Percentiles rank a stretch among this genome's conserved stretches.
phyloP scores from a whole-genome alignment of 192 early-diverging fungal species.

The Coemansia sp. region DNA sequence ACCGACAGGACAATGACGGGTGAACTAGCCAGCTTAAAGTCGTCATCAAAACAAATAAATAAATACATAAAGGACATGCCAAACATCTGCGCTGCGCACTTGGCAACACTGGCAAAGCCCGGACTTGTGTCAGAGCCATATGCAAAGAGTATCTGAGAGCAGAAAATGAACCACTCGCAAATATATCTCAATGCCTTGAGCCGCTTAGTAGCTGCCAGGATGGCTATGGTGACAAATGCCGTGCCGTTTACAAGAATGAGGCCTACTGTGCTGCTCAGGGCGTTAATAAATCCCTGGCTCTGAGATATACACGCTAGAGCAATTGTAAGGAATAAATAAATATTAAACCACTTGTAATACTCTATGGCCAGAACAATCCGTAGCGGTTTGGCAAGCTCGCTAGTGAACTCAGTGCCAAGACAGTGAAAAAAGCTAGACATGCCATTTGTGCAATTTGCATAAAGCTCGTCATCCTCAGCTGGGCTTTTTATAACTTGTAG shows the following conservation, averaged over 20 bases:
- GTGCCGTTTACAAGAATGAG: background rate
- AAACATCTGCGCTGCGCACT: constrained; percentile 1
- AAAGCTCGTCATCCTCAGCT: background rate
- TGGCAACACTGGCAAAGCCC: background rate
- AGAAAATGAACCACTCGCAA: background rate
- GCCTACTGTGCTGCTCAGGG: background rate
- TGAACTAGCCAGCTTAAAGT: background rate
- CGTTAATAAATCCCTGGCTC: background rate
- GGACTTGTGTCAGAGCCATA: background rate
- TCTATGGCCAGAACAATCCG: background rate
- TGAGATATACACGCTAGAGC: background rate
- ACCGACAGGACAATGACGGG: background rate
- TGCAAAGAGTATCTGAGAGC: background rate
- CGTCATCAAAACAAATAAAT: background rate
- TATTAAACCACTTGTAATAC: background rate
- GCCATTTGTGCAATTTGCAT: background rate
- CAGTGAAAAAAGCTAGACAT: background rate
- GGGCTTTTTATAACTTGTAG: background rate
- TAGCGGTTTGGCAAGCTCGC: background rate
- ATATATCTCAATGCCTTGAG: background rate
- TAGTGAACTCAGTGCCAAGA: background rate
- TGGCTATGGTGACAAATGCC: background rate
- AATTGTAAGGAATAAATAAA: background rate
- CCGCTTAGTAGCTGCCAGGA: background rate
- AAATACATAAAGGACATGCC: background rate